Conservation (phyloP, 169 alveolate genomes). For the Cryptosporidium felis region DNA sequence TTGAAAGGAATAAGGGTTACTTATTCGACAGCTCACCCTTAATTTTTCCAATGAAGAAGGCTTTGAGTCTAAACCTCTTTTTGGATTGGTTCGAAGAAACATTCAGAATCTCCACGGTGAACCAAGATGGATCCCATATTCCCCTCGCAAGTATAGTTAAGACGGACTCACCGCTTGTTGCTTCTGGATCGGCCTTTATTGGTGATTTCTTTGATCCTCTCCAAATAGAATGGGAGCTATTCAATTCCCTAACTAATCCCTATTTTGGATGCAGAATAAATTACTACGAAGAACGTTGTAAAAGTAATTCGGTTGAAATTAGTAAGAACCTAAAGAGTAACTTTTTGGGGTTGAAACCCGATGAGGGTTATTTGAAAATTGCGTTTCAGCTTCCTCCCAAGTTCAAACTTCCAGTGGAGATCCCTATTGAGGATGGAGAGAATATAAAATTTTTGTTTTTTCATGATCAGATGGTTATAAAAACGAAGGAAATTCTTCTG, state of each 20-base stretch:
- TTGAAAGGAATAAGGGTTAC: neutral
- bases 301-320: slow-evolving; percentile 10
- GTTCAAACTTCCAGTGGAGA: neutral
- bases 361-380: slow-evolving; percentile 16
- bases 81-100: slow-evolving; percentile 32
- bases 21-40: slow-evolving; percentile 54
- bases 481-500: neutral
- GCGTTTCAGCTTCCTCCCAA: slow-evolving; percentile 63
- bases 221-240: slow-evolving; percentile 13
- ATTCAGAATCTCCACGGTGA: neutral
- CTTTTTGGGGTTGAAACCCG: neutral
- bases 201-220: slow-evolving; percentile 12
- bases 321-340: neutral
- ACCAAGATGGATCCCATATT: neutral
- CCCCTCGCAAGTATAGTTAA: slow-evolving; percentile 29
- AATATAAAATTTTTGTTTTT: neutral
- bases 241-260: neutral
- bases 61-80: neutral
- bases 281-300: slow-evolving; percentile 39
- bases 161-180: slow-evolving; percentile 16
- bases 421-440: neutral
- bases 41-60: neutral
- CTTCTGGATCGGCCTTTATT: slow-evolving; percentile 32
- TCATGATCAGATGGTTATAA: neutral
- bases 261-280: slow-evolving; percentile 2